Conservation (phyloP, 2,329 filamentous ascomycete species). For the Talaromyces sp. region DNA sequence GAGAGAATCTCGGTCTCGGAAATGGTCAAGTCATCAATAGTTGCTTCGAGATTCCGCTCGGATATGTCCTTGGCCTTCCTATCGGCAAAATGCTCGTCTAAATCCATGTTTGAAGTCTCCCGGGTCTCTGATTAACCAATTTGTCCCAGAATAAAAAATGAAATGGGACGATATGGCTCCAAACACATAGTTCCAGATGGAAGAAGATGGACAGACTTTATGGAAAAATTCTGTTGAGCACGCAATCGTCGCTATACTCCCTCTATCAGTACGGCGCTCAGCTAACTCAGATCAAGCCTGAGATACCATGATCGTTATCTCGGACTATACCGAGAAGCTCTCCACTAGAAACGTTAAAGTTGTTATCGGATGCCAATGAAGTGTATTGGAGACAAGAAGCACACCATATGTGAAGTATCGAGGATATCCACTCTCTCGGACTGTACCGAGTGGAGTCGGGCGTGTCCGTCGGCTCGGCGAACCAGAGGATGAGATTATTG, state of each 20-base stretch:
- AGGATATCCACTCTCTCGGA: slow-evolving; percentile 6
- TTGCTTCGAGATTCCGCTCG: background rate
- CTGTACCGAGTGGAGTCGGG: background rate
- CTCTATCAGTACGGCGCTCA: background rate
- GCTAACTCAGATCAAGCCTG: background rate
- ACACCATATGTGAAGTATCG: background rate
- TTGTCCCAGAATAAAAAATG: background rate
- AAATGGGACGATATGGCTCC: background rate
- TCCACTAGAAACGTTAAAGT: slow-evolving; percentile 4
- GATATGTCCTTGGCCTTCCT: background rate
- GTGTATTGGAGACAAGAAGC: background rate
- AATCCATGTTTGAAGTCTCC: background rate
- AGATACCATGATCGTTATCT: background rate
- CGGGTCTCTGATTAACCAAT: background rate
- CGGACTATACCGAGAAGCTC: slow-evolving; percentile 11
- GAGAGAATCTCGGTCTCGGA: background rate
- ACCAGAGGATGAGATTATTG: background rate
- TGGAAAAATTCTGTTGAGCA: background rate
- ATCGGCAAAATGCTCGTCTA: background rate
- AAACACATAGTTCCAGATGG: background rate
- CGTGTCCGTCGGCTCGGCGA: background rate
- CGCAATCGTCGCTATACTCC: slow-evolving; percentile 2
- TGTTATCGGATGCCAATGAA: background rate
- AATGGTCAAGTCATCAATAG: background rate
- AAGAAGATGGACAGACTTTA: background rate